Evolutionary conservation across 2,329 filamentous ascomycete species (phyloP).

Genomic region (Pseudogymnoascus sp.): DNA sequence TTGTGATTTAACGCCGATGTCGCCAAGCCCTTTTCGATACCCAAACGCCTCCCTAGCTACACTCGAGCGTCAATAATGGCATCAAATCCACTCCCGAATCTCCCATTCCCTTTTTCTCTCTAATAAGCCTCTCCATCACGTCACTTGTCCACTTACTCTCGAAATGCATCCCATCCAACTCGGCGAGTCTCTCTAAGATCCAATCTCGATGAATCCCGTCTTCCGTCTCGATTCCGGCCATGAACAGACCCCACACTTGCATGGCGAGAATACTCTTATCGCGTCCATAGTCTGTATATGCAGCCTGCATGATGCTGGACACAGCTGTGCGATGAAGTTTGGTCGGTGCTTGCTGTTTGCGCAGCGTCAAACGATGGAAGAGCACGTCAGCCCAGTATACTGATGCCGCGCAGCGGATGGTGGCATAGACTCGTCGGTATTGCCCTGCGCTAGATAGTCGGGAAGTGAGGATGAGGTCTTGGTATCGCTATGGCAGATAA

Average conservation of each 20-base stretch:
- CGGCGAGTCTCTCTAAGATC: slow-evolving; percentile 21
- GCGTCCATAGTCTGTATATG: not conserved
- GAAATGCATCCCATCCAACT: slow-evolving; percentile 1
- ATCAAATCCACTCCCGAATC: not conserved
- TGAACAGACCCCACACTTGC: slow-evolving; percentile 27
- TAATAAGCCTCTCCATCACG: not conserved
- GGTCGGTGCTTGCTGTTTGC: not conserved
- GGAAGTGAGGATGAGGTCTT: slow-evolving; percentile 2
- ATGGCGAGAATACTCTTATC: not conserved
- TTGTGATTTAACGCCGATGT: not conserved
- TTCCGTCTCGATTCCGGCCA: slow-evolving; percentile 31
- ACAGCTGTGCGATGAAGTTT: not conserved
- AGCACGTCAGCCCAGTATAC: not conserved
- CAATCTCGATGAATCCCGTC: slow-evolving; percentile 29
- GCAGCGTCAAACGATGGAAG: not conserved
- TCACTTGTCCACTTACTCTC: not conserved
- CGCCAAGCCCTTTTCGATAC: not conserved
- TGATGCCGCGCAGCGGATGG: not conserved
- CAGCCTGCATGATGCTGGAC: not conserved
- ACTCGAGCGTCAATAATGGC: not conserved
- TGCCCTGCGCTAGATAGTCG: not conserved
- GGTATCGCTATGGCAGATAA: not conserved
- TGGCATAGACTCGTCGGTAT: slow-evolving; percentile 1
- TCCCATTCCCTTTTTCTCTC: not conserved
- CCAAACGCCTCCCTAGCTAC: not conserved